Base-by-base conservation (phyloP, 2,329 filamentous ascomycete genomes). In the Trichoderma koningii region DNA sequence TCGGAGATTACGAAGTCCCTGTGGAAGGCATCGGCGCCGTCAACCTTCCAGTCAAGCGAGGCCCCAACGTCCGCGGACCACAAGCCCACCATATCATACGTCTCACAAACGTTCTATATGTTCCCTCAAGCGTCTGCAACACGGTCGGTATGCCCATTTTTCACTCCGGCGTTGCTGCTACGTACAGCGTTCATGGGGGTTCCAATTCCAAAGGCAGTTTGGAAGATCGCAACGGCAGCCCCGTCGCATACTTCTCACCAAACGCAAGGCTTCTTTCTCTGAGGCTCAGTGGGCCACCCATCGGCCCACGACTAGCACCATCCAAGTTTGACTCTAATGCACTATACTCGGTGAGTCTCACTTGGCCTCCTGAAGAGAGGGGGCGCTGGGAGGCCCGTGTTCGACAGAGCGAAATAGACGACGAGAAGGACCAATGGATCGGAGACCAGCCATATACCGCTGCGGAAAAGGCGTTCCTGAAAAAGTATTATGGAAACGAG, bases 21-120 rank as follows among this genome's bases (percentile, higher is more conserved):
- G 56, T 51, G 5, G 19, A 26, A 7, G 34, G 56, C 30, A 17
- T 69, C 14, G 47, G 65, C 10, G 55, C 57, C 1, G 59, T 65
- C 23, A 14, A 66, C 5, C 17, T 41, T 1, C 30, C n/a, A 5
- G 14, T 42, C 5, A 17, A 12, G 7, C 26, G 51, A n/a, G 3
- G 28, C n/a, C 19, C 55, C 5, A 6, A 47, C 30, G 7, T 17
- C 9, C 23, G 30, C 9, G 61, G 42, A 42, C 45, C 52, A 3
- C 44, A 38, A 41, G 45, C 45, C 30, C 56, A 60, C 23, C 56
- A 51, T 28, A 6, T 51, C 5, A 21, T 60, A 6, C 45, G 21
- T 14, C 45, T 60, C 2, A 60, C 30, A 28, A 41, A 51, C 21
- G 45, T 60, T 1, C 56, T 60, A 3, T 51, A 60, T 17, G n/a